Evolutionary conservation across 1,139 yeast species (phyloP).

Genomic region (Debaryomycetaceae sp.): DNA sequence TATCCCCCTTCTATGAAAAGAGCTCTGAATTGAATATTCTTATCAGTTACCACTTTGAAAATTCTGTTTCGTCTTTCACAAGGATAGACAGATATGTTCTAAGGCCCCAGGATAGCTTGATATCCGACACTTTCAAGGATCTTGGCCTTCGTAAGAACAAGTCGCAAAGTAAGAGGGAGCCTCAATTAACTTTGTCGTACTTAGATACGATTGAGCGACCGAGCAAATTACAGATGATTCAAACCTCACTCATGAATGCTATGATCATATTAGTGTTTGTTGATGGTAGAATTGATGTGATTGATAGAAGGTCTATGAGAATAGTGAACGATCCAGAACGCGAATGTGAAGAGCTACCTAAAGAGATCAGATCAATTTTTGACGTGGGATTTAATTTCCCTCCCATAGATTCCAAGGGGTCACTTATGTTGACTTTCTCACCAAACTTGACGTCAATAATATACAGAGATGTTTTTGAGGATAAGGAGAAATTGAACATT

Average conservation of each 20-base stretch:
- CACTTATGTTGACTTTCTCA: conserved; percentile 46
- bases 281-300: conserved; percentile 41
- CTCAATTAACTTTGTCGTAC: conserved; percentile 14
- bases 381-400: conserved; percentile 61
- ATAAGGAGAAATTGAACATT: conserved; percentile 19
- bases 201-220: conserved; percentile 21
- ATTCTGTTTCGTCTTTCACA: conserved; percentile 11
- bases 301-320: conserved; percentile 34
- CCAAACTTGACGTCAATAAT: conserved; percentile 56
- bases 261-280: conserved; percentile 26
- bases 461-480: conserved; percentile 24
- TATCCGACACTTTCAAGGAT: conserved; percentile 30
- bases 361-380: conserved; percentile 39
- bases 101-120: conserved; percentile 18
- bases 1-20: conserved; percentile 41
- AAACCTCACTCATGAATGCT: conserved; percentile 21
- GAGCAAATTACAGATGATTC: conserved; percentile 19
- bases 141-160: conserved; percentile 25
- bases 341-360: background rate
- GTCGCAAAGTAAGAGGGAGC: conserved; percentile 4
- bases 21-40: conserved; percentile 36
- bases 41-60: conserved; percentile 28
- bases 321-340: conserved; percentile 11
- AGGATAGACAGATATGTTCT: conserved; percentile 39
- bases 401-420: conserved; percentile 16